phyloP scores from a whole-genome alignment of 805 yeast genomes.

The Novakomyces olei region DNA sequence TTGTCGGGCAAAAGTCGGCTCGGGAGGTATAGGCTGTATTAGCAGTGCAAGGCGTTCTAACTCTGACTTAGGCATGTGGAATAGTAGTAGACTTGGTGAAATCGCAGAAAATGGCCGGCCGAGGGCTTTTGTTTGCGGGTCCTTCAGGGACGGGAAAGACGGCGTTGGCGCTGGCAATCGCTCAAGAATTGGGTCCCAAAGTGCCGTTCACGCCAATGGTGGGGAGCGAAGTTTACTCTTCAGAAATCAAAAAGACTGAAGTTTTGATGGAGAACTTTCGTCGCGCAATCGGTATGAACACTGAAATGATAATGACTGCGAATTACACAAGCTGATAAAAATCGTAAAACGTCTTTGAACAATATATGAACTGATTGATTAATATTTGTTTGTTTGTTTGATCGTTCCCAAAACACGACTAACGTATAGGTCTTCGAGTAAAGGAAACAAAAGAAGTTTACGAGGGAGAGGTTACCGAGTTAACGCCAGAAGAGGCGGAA shows the following conservation, averaged over 20 bases:
- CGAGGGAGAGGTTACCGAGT: conserved; percentile 93
- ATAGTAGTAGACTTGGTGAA: conserved; percentile 83
- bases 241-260: conserved; percentile 94
- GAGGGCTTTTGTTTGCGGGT: conserved; percentile 88
- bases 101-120: conserved; percentile 79
- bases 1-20: conserved; percentile 54
- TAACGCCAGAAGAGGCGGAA: conserved; percentile 88
- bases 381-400: too few relatives aligned
- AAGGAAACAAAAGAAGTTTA: conserved; percentile 94
- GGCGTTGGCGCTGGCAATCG: conserved; percentile 84
- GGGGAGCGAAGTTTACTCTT: conserved; percentile 79
- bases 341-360: too few relatives aligned
- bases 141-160: conserved; percentile 98
- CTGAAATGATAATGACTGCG: neutral
- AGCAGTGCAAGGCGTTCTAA: neutral
- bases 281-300: conserved; percentile 55
- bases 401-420: too few relatives aligned
- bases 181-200: conserved; percentile 89
- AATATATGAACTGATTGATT: too few relatives aligned
- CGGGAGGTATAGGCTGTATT: conserved; percentile 15
- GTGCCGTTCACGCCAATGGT: conserved; percentile 97
- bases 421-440: conserved; percentile 65
- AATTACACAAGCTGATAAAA: too few relatives aligned
- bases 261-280: conserved; percentile 90
- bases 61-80: conserved; percentile 46